Percentiles rank a stretch among this genome's conserved stretches.
These are phyloP conservation scores for Vicia faba DNA, from an alignment of 306 rosid genomes.

Conservation along the genomic window DNA sequence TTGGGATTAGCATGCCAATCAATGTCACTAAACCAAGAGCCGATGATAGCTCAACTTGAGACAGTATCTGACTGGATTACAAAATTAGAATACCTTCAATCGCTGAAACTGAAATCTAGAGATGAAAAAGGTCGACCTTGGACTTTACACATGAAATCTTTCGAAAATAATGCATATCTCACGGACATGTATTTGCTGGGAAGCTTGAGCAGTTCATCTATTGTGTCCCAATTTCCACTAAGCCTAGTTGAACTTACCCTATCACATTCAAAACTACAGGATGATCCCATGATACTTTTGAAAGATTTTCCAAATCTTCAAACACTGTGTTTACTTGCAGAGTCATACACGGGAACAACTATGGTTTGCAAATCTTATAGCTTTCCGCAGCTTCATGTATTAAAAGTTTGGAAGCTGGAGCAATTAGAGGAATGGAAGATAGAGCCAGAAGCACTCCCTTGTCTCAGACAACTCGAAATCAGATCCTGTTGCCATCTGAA, in stretches of 20 bases:
- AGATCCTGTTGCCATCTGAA: constrained; percentile 23
- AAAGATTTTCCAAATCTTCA: too few relatives aligned
- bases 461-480: constrained; percentile 48
- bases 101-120: constrained; percentile 39
- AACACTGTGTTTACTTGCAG: too few relatives aligned
- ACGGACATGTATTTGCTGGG: too few relatives aligned
- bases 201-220: too few relatives aligned
- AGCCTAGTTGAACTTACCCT: too few relatives aligned
- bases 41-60: constrained; percentile 27
- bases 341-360: too few relatives aligned
- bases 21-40: not conserved
- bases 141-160: constrained; percentile 14
- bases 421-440: constrained; percentile 31
- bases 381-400: too few relatives aligned
- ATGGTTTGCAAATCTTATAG: too few relatives aligned
- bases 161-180: constrained; percentile 6
- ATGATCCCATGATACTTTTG: too few relatives aligned
- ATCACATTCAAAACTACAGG: too few relatives aligned
- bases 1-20: constrained; percentile 46
- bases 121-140: constrained; percentile 31
- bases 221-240: too few relatives aligned
- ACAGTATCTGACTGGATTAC: constrained; percentile 30
- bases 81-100: constrained; percentile 27
- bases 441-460: constrained; percentile 38
- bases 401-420: too few relatives aligned